Evolutionary conservation across 495 filamentous ascomycete species (phyloP).

Genomic region (Aspergillus panamensis): DNA sequence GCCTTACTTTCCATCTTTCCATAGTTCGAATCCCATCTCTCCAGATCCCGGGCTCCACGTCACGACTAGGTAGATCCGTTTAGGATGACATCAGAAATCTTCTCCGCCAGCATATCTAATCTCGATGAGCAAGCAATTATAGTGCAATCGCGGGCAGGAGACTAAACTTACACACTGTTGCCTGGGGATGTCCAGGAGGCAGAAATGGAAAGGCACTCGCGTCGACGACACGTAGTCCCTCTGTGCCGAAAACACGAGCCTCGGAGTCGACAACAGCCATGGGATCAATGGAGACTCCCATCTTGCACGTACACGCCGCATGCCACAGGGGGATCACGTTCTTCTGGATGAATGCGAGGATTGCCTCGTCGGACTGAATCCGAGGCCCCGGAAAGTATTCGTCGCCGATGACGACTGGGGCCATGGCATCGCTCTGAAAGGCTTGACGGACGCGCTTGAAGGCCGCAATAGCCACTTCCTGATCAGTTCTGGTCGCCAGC

Average conservation of each 20-base stretch:
- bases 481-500: slow-evolving; percentile 46
- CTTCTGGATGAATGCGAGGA: slow-evolving; percentile 41
- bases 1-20: no score
- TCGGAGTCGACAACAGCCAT: slow-evolving; percentile 56
- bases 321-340: slow-evolving; percentile 48
- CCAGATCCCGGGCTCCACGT: not conserved
- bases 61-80: not conserved
- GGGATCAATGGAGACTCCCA: slow-evolving; percentile 47
- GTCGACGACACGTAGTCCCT: slow-evolving; percentile 55
- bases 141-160: not conserved
- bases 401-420: slow-evolving; percentile 38
- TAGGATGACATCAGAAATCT: slow-evolving; percentile 48
- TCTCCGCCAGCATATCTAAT: slow-evolving; percentile 51
- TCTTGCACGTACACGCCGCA: slow-evolving; percentile 50
- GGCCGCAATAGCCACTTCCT: slow-evolving; percentile 51
- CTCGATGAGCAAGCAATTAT: not conserved
- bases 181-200: slow-evolving; percentile 50
- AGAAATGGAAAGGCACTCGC: slow-evolving; percentile 51
- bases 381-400: slow-evolving; percentile 48
- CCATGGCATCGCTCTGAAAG: slow-evolving; percentile 40
- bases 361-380: slow-evolving; percentile 49
- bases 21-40: no score
- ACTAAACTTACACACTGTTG: slow-evolving; percentile 40
- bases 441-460: slow-evolving; percentile 51
- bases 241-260: slow-evolving; percentile 50